phyloP scores from a whole-genome alignment of 2,329 filamentous ascomycete genomes.

The Alternaria sp. region DNA sequence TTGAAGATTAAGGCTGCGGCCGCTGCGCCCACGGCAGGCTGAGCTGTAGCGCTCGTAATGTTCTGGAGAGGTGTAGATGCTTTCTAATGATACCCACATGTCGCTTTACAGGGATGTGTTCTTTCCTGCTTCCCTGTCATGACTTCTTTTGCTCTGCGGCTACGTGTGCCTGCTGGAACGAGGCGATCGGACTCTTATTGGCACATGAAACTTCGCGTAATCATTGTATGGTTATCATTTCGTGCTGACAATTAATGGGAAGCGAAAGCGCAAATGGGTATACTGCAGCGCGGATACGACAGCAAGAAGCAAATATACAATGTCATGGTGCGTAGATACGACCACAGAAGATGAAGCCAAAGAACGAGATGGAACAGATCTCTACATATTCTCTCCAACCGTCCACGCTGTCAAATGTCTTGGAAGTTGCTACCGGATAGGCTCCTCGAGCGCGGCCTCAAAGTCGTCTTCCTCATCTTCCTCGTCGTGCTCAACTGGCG shows the following conservation, averaged over 20 bases:
- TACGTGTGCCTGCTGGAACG: background rate
- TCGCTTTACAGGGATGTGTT: background rate
- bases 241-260: background rate
- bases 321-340: background rate
- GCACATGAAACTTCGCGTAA: background rate
- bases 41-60: background rate
- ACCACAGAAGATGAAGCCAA: background rate
- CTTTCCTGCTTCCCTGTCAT: background rate
- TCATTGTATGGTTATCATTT: background rate
- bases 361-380: background rate
- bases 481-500: constrained; percentile 17
- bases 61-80: background rate
- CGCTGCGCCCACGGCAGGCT: constrained; percentile 16
- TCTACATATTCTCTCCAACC: background rate
- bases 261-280: background rate
- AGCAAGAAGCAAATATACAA: background rate
- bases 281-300: background rate
- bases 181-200: background rate
- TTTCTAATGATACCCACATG: constrained; percentile 21
- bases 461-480: constrained; percentile 32
- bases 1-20: constrained; percentile 55
- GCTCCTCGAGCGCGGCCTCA: constrained; percentile 17
- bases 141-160: background rate
- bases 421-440: background rate
- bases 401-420: no score